Evolutionary conservation across 1,284 basidiomycete species (phyloP), one percentile per base, ranked within the genome.

Genomic region (Amylostereum areolatum): DNA sequence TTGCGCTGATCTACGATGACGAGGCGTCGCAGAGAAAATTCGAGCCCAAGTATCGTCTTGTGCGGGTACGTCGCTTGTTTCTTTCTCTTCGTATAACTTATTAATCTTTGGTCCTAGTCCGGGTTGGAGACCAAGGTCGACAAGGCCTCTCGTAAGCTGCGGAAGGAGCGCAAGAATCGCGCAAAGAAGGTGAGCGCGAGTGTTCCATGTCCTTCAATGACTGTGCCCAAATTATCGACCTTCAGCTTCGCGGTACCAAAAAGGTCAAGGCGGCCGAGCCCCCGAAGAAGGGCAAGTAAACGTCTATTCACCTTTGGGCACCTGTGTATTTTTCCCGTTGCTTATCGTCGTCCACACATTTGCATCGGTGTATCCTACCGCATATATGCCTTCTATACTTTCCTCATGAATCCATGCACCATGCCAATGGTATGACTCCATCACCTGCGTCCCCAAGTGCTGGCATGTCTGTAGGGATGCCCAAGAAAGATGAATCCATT

Each of bases 111-210:
- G 50, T 52, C 48, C 3, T 49, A 97, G 94, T 83, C 83, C 63
- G 93, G 94, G 56, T 75, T 99, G 56, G 75, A 72, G 56, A 59
- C 79, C 60, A 97, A 97, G 80, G 83, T 90, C 58, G 89, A 93
- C 51, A 94, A 89, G 75, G 77, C 96, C 53, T 94, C 92, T 61
- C 90, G 97, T 66, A 99, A 99, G 74, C 85, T 99, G 71, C 88
- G 97, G 73, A 98, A 99, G 81, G 97, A 99, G 81, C 85, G 97
- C 65, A 99, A 99, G 85, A 99, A 99, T 79, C 87, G 97, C 70
- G 81, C 89, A 57, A 97, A 97, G 88, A 97, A 97, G 87, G 93
- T 91, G 51, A 18, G 72, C 63, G 25, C 18, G 33, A 32, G 49
- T 44, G 11, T 35, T 45, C 28, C 8, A 35, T 35, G 9, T 32